Evolutionary conservation across 208 protist species (phyloP).

Genomic region (Acanthamoeba lenticulata): DNA sequence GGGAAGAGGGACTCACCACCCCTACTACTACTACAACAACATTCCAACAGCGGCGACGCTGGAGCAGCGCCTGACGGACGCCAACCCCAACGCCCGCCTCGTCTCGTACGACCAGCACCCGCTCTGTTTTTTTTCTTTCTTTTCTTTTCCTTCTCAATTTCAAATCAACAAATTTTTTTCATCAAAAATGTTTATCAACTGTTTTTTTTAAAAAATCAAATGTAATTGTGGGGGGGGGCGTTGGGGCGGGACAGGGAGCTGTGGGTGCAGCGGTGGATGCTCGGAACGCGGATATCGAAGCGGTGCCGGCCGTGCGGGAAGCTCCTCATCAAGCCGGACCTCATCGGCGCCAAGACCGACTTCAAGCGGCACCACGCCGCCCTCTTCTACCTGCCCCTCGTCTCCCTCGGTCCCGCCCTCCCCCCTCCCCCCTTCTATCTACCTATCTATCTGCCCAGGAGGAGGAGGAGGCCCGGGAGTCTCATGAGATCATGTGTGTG

Average conservation of each 20-base stretch:
- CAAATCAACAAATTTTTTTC: not conserved
- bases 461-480: not conserved
- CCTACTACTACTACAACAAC: not conserved
- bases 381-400: slow-evolving; percentile 23
- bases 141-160: not conserved
- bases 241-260: slow-evolving; percentile 24
- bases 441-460: not conserved
- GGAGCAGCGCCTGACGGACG: not conserved
- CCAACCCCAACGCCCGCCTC: not conserved
- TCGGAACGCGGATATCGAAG: slow-evolving; percentile 24
- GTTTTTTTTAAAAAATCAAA: no score
- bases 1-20: not conserved
- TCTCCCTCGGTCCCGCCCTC: not conserved
- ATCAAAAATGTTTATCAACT: not conserved
- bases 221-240: no score
- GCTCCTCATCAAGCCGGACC: slow-evolving; percentile 58
- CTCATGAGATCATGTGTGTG: no score
- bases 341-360: slow-evolving; percentile 62
- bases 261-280: not conserved
- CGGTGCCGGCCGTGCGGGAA: slow-evolving; percentile 44
- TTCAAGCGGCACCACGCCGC: slow-evolving; percentile 59
- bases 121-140: not conserved
- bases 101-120: not conserved
- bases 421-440: no score
- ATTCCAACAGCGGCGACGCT: not conserved